These are phyloP conservation scores for Cryptococcus sp. DNA, from an alignment of 1,284 basidiomycete species.

Conservation along the genomic window DNA sequence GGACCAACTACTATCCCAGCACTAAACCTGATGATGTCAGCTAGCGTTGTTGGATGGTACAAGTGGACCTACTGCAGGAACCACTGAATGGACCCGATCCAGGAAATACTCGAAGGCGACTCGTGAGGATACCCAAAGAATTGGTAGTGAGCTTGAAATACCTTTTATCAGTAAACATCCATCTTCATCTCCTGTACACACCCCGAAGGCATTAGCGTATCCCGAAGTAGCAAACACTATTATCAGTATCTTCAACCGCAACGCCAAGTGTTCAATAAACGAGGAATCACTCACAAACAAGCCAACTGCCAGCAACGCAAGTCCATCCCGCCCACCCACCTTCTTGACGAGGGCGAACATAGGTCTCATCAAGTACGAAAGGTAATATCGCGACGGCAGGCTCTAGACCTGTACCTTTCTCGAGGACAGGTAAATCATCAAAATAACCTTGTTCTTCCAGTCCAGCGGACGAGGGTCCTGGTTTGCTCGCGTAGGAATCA, in stretches of 20 bases:
- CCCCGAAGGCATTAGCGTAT: slow-evolving; percentile 27
- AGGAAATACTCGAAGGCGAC: slow-evolving; percentile 48
- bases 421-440: background rate
- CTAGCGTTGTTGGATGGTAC: background rate
- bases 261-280: too few relatives aligned
- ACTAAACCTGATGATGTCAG: slow-evolving; percentile 25
- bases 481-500: too few relatives aligned
- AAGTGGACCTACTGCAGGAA: slow-evolving; percentile 49
- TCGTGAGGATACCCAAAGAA: slow-evolving; percentile 12
- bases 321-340: background rate
- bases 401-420: background rate
- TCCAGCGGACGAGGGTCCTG: background rate
- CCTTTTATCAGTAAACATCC: background rate
- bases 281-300: background rate
- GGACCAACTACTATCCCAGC: slow-evolving; percentile 52
- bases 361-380: background rate
- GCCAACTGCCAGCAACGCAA: background rate
- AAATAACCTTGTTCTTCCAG: background rate
- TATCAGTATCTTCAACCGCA: too few relatives aligned
- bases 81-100: slow-evolving; percentile 67
- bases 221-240: slow-evolving; percentile 19
- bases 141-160: slow-evolving; percentile 28
- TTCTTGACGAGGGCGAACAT: background rate
- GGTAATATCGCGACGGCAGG: background rate
- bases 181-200: background rate